Evolutionary conservation across 1,284 basidiomycete species (phyloP).

Genomic region (Ceratobasidium sp.): DNA sequence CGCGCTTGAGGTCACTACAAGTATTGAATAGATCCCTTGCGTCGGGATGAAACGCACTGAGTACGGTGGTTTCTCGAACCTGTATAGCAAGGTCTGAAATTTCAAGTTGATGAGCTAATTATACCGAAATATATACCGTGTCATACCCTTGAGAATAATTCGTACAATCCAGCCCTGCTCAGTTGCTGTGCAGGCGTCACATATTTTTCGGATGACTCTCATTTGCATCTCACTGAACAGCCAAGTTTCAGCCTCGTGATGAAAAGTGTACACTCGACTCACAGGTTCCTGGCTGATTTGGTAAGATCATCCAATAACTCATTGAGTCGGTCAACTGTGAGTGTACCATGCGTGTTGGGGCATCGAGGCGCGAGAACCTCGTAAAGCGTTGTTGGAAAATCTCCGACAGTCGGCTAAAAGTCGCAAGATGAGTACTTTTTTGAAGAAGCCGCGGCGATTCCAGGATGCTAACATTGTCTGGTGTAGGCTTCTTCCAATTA

Average conservation of each 20-base stretch:
- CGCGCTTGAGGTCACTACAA: constrained; percentile 91
- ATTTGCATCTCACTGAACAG: constrained; percentile 71
- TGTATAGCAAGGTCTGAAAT: constrained; percentile 74
- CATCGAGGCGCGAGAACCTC: constrained; percentile 86
- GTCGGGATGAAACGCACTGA: constrained; percentile 88
- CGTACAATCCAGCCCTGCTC: constrained; percentile 93
- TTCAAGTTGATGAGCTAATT: constrained; percentile 27
- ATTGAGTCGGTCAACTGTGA: constrained; percentile 84
- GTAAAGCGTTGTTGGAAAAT: constrained; percentile 84
- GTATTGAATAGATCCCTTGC: constrained; percentile 91
- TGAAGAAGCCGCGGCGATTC: too few species aligned
- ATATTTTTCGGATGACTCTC: constrained; percentile 71
- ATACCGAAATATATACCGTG: background rate
- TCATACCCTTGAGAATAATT: constrained; percentile 87
- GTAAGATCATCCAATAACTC: constrained; percentile 77
- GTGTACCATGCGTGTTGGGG: constrained; percentile 75
- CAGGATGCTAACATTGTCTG: constrained; percentile 60
- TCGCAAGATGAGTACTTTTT: background rate
- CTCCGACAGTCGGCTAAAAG: constrained; percentile 70
- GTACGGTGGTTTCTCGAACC: constrained; percentile 87
- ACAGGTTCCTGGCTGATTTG: constrained; percentile 72
- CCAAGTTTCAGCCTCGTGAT: background rate
- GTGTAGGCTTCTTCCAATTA: constrained; percentile 89
- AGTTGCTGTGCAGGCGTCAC: constrained; percentile 76
- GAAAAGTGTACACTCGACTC: constrained; percentile 42